Percentiles rank a stretch among this genome's conserved stretches.
Evolutionary conservation across 202 grass and related monocot genomes (phyloP).

Genomic region (Setaria viridis): DNA sequence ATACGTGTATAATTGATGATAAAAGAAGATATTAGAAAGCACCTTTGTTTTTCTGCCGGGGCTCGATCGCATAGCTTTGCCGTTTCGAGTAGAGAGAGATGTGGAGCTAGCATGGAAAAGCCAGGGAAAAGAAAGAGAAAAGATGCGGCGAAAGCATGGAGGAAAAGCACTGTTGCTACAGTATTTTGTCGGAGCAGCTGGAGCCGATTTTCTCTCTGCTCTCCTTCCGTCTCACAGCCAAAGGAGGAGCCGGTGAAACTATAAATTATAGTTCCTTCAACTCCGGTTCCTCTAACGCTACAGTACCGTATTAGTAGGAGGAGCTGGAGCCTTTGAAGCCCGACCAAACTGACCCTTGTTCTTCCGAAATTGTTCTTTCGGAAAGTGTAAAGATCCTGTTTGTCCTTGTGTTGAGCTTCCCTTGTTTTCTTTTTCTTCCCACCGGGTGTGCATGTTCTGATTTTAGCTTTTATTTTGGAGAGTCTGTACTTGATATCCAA

Average conservation of each 20-base stretch:
- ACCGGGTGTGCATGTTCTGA: neutral
- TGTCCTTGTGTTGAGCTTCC: neutral
- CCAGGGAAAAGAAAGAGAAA: neutral
- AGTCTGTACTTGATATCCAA: no score
- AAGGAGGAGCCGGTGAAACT: no score
- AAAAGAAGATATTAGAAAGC: neutral
- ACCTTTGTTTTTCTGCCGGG: conserved; percentile 2
- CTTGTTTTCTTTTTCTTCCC: neutral
- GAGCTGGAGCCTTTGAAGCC: no score
- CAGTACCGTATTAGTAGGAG: no score
- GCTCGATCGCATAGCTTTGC: neutral
- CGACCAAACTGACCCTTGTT: no score
- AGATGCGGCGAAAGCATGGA: neutral
- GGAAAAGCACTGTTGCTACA: no score
- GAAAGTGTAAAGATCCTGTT: neutral
- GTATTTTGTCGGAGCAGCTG: no score
- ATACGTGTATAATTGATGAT: neutral
- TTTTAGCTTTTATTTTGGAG: neutral
- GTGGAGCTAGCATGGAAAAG: neutral
- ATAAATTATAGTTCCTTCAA: no score
- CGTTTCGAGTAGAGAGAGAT: neutral
- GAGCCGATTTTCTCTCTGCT: no score
- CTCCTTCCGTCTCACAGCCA: no score
- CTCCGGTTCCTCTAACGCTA: no score
- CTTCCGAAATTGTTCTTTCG: no score